These are phyloP conservation scores for Daldinia sp. DNA, from an alignment of 2,329 filamentous ascomycete genomes.

Conservation along the genomic window DNA sequence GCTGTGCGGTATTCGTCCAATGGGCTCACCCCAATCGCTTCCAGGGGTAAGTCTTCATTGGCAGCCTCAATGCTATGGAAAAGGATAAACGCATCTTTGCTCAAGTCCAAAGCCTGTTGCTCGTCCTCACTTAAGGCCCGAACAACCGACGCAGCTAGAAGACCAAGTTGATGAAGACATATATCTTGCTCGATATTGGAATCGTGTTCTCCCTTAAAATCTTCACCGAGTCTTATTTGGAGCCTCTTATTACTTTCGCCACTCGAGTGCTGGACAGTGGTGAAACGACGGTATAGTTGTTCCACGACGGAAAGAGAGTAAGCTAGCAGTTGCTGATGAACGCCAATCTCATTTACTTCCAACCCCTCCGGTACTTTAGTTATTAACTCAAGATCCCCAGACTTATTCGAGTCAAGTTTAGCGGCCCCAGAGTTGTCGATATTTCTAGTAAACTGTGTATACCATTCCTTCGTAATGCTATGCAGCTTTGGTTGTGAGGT, in stretches of 20 bases:
- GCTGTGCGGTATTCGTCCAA: conserved; percentile 40
- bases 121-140: conserved; percentile 39
- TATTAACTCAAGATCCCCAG: conserved; percentile 18
- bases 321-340: conserved; percentile 33
- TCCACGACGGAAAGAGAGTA: conserved; percentile 43
- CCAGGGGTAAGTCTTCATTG: background rate
- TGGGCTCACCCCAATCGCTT: conserved; percentile 26
- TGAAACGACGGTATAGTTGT: conserved; percentile 46
- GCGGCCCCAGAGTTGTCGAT: conserved; percentile 28
- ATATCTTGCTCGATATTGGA: conserved; percentile 36
- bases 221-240: conserved; percentile 30
- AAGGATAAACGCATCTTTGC: conserved; percentile 37
- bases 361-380: conserved; percentile 22
- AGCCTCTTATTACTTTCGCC: background rate
- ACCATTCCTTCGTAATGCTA: conserved; percentile 37
- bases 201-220: conserved; percentile 17
- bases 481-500: conserved; percentile 7
- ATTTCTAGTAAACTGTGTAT: conserved; percentile 14
- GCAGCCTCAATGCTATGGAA: conserved; percentile 31
- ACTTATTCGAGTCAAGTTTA: conserved; percentile 24
- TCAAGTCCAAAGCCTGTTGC: conserved; percentile 40
- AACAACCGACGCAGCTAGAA: conserved; percentile 42
- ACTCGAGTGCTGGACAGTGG: conserved; percentile 3
- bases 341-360: conserved; percentile 1
- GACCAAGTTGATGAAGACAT: conserved; percentile 42